Evolutionary conservation across 768 basidiomycete species (phyloP), one percentile per base, ranked within the genome.

Genomic region (Asterophora lycoperdoides): DNA sequence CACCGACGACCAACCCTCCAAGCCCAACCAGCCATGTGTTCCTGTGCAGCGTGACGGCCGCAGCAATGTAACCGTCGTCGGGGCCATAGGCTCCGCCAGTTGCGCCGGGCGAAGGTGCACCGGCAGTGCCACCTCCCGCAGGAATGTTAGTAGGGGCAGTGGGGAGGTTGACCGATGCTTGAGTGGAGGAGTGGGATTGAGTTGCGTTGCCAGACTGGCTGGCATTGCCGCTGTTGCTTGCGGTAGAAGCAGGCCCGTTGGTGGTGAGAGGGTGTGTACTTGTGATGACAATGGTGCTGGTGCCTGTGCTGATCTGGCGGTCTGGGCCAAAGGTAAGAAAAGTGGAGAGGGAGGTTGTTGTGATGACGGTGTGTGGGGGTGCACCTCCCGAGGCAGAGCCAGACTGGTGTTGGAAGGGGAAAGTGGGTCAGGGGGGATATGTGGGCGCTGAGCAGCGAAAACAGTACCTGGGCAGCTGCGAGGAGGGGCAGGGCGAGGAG

Each of bases 101-200:
- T 41, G 70, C 65, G 17, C 85, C 86, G 19, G 86, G 86, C 38
- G 68, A 64, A 8, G 86, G 86, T 2, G 86, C 86, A 19, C 79
- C 79, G 23, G 66, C 57, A 3, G 66, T 48, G 11, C 77, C 69
- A 28, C 73, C 83, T 9, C 83, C 85, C 30, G 77, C 84, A 23
- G 73, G 63, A 26, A 84, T 65, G 46, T 67, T 61, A 18, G 80
- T 65, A 3, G 84, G 67, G 1, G 86, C 85, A 8, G 86, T 86
- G 6, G 86, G 78, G 8, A 79, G 68, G 46, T 57, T 66, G 26
- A 50, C 49, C n/a, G 74, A 64, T 9, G 65, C 64, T 1, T 71
- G 62, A 2, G 74, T 64, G 4, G 73, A 65, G 1, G 80, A 57
- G n/a, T 71, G 57, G 1, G 69, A 65, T 19, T 63, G 41, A 14